Base-by-base conservation (phyloP, 176 grass and related monocot species). In the Canna indica region DNA sequence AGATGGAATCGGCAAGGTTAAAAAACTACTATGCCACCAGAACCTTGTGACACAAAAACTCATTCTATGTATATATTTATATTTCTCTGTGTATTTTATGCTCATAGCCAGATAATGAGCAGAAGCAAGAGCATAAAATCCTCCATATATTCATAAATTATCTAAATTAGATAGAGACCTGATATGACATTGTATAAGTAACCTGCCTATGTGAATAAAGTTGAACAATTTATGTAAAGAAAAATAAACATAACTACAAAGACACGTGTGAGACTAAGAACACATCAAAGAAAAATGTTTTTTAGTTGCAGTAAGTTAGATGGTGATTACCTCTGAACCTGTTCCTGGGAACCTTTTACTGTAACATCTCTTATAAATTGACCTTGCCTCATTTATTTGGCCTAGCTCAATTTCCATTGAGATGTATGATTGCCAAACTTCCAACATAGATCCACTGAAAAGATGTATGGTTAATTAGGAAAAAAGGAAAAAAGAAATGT, bases 301-400 rank as follows among this genome's bases (percentile, higher is more conserved):
- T 25, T 34, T 47, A 24, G 39, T 46, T 28, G 20, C 48, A 35
- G 75, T 2, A 77, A 79, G 27, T 82, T 62, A 15, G 28, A 31
- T 29, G 42, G 9, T 64, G 28, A 9, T 77, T 85, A 99, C 94
- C 89, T 93, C 89, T 46, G 94, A 99, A 78, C 94, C 94, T 72
- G 84, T 90, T 47, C 89, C 89, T 32, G 75, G 20, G 73, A 99
- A 90, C 25, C 73, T 93, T 78, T 87, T 99, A 76, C 74, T 83
- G 76, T 99, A 99, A 64, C 89, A 99, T 54, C 82, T 90, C 80
- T 87, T 92, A 74, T 99, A 99, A 78, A 99, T 88, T 39, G 84
- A 82, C 67, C 94, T 83, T 50, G 94, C 86, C 62, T 90, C 94
- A 68, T 87, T 81, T 80, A 85, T 68, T 54, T 93, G 75, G 63